Base-by-base conservation (phyloP, 306 rosid genomes). In the Abrus precatorius region DNA sequence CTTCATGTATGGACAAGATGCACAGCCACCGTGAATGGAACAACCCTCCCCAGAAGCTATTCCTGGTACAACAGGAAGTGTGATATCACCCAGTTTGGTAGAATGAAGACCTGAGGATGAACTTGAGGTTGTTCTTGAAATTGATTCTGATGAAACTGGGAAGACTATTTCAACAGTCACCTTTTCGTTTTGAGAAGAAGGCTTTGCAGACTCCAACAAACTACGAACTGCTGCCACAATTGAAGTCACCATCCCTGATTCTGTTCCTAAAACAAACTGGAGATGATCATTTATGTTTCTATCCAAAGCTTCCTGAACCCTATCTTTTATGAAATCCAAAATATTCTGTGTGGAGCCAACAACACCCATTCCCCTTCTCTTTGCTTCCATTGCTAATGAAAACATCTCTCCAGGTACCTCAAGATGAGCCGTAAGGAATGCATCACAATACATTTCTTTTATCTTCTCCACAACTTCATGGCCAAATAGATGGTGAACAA, bases 381-480 rank as follows among this genome's bases (percentile, higher is more conserved):
- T 95, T 43, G 99, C 99, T 86, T 95, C 98, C 99, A 95, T 93
- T 43, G 98, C 98, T 91, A 93, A 79, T 54, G 97, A 86, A 85
- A 95, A 95, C 99, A 93, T 95, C 89, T 95, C 99, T 84, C 99
- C 99, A 7, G 98, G 99, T 70, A 95, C 99, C 87, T 95, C 99
- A 27, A 95, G 91, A 86, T 95, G 99, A 33, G 99, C 98, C 34
- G 99, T 95, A 71, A 95, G 97, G 77, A 91, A 93, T 40, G 99
- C 96, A 80, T 95, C 99, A 79, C 94, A 88, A 12, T 95, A 95
- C 97, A 92, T 89, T 86, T 91, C 97, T 67, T 91, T 91, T 88
- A 95, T 93, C 83, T 82, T 93, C 80, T 90, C 88, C 85, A 93
- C 99, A 71, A 95, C 99, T 81, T 95, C 99, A 77, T 90, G 90